A percentile compares a stretch with the other conserved stretches of the same genome.
phyloP scores from a whole-genome alignment of 805 yeast genomes.

The Soucietia sequanensis region DNA sequence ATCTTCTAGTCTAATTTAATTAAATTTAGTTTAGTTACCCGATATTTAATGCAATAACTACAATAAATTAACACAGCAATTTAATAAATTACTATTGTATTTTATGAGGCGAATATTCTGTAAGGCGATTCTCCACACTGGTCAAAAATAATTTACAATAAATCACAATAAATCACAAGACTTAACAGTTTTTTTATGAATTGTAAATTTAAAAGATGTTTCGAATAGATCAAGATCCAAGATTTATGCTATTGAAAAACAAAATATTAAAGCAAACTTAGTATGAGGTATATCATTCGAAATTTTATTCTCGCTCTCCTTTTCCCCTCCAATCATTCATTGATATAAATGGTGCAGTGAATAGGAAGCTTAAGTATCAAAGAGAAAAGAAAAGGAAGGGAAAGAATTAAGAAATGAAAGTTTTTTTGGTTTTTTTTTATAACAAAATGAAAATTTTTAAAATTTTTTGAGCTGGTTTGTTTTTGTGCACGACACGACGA shows the following conservation, averaged over 20 bases:
- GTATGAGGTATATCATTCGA: conserved; percentile 36
- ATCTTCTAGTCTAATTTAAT: no score
- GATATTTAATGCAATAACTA: no score
- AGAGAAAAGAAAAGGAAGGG: conserved; percentile 17
- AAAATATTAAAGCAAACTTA: conserved; percentile 23
- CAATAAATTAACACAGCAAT: no score
- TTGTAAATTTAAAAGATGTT: conserved; percentile 16
- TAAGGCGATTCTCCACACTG: no score
- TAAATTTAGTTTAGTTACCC: no score
- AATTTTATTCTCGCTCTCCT: conserved; percentile 28
- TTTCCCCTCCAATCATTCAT: conserved; percentile 42
- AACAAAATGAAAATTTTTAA: neutral
- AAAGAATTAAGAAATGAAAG: neutral
- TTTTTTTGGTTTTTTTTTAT: conserved; percentile 1
- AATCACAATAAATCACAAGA: no score
- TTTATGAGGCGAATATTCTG: no score
- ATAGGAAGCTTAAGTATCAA: conserved; percentile 39
- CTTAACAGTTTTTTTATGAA: no score
- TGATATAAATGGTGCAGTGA: conserved; percentile 37
- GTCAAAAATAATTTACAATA: no score
- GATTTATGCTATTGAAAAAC: conserved; percentile 17
- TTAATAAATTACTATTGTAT: no score
- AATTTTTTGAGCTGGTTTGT: neutral
- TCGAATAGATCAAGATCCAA: conserved; percentile 44
- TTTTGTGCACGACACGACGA: conserved; percentile 1